phyloP scores from a whole-genome alignment of 495 filamentous ascomycete species.

The Aspergillus nanangensis region DNA sequence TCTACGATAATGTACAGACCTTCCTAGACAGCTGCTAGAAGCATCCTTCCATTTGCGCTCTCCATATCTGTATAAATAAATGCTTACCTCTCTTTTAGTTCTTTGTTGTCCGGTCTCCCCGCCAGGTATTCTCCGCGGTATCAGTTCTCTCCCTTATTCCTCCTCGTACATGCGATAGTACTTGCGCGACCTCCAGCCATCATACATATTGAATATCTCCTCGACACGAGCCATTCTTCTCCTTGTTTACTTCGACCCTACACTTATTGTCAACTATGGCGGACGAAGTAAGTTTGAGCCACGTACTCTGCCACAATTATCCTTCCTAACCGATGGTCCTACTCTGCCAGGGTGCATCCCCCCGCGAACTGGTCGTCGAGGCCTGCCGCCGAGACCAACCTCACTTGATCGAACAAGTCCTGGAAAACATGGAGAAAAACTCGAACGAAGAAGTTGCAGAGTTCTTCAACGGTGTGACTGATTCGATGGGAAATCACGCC shows the following conservation, averaged over 20 bases:
- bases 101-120: conserved; percentile 3
- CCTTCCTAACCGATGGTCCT: too few relatives aligned
- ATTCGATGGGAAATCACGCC: conserved; percentile 79
- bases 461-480: conserved; percentile 78
- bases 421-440: conserved; percentile 35
- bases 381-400: conserved; percentile 90
- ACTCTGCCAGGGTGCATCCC: conserved; percentile 69
- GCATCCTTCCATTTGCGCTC: too few relatives aligned
- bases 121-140: conserved; percentile 6
- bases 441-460: conserved; percentile 55
- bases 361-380: conserved; percentile 82
- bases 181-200: not conserved
- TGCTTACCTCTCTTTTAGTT: conserved; percentile 5
- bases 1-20: too few relatives aligned
- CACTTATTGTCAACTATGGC: conserved; percentile 28
- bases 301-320: too few relatives aligned
- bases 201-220: too few relatives aligned
- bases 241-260: not conserved
- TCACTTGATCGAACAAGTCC: conserved; percentile 65
- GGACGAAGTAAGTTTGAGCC: conserved; percentile 31
- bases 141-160: not conserved
- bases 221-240: too few relatives aligned
- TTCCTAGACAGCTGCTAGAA: too few relatives aligned
- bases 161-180: too few relatives aligned
- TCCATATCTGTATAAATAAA: too few relatives aligned